These are phyloP conservation scores for Skeletonema potamos DNA, from an alignment of 108 stramenopile species.

Conservation along the genomic window DNA sequence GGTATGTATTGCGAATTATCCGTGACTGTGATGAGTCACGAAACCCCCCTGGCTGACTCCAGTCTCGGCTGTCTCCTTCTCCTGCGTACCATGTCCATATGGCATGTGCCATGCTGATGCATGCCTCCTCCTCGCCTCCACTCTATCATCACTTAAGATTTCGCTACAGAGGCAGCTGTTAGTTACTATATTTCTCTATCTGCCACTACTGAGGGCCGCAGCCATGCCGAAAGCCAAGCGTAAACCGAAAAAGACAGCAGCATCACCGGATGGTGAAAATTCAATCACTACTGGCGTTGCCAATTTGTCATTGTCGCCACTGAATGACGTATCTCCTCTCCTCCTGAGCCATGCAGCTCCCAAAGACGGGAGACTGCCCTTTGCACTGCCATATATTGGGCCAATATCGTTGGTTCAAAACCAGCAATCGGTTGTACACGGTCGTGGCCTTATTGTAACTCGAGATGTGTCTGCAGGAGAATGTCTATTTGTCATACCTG, in stretches of 20 bases:
- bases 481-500: conserved; percentile 68
- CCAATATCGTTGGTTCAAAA: conserved; percentile 21
- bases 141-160: no score
- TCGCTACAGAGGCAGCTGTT: no score
- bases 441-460: conserved; percentile 61
- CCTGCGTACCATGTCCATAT: no score
- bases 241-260: background rate
- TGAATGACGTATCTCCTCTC: conserved; percentile 28
- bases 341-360: conserved; percentile 7
- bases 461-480: conserved; percentile 62
- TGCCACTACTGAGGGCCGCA: background rate
- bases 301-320: conserved; percentile 6
- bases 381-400: conserved; percentile 26
- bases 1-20: no score
- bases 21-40: no score
- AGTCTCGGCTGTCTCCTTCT: background rate
- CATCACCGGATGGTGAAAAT: background rate
- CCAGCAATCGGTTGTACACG: conserved; percentile 2
- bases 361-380: background rate
- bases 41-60: no score
- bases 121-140: no score
- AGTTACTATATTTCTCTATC: no score
- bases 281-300: background rate
- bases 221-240: background rate
- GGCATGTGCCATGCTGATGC: no score